phyloP scores from a whole-genome alignment of 2,329 filamentous ascomycete species.

The Phialophora macrospora region DNA sequence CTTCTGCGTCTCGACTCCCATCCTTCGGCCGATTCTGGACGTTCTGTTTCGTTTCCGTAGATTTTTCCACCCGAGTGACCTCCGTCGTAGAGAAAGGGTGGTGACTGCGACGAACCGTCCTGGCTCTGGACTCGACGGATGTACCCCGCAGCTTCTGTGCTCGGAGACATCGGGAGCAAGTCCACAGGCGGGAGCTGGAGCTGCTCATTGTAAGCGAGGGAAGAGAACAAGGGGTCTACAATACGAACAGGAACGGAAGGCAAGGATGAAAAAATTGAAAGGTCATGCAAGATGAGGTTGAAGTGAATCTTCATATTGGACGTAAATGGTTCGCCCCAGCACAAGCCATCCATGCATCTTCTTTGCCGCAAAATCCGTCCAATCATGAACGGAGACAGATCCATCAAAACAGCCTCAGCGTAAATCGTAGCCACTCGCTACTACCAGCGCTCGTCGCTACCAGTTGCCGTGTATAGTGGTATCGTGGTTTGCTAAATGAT shows the following conservation, averaged over 20 bases:
- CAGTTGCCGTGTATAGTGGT: neutral
- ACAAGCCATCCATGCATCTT: neutral
- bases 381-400: neutral
- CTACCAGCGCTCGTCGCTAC: neutral
- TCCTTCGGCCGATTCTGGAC: neutral
- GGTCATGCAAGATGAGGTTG: neutral
- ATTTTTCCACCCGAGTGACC: slow-evolving; percentile 10
- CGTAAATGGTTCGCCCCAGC: neutral
- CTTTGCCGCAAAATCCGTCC: slow-evolving; percentile 8
- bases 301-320: neutral
- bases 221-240: neutral
- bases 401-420: neutral
- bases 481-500: neutral
- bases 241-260: slow-evolving; percentile 7
- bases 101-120: slow-evolving; percentile 2
- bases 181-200: slow-evolving; percentile 32
- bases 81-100: slow-evolving; percentile 26
- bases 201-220: slow-evolving; percentile 30
- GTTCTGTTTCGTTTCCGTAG: slow-evolving; percentile 4
- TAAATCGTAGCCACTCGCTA: neutral
- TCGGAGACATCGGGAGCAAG: slow-evolving; percentile 35
- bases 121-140: neutral
- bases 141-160: slow-evolving; percentile 30
- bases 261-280: neutral
- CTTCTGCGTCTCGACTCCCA: slow-evolving; percentile 36